Base-by-base conservation (phyloP, 768 basidiomycete genomes). In the Tulasnella sp. region DNA sequence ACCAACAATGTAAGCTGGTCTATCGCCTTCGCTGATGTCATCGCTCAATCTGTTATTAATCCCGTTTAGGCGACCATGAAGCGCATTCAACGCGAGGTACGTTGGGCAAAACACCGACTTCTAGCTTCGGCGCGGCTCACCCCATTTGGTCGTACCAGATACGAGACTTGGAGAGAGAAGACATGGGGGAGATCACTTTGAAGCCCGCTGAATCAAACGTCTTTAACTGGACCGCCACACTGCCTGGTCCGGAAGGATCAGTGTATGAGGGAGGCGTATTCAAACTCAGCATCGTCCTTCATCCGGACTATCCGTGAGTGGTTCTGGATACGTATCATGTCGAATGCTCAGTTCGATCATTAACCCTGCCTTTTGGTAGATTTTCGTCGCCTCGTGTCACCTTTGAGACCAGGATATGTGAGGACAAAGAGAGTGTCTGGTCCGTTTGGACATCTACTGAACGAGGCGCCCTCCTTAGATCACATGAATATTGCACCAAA, bases 221-320 rank as follows among this genome's bases (percentile, higher is more conserved):
- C 76, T 91, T 91, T 82, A 81, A 88, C 37, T 95, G 94, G 94
- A 88, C 86, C 75, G 94, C 91, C 9, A 87, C 89, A 57, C 90
- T 95, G 76, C 93, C 93, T 10, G 94, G 94, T 0, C 94, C 94
- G 1, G 88, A 92, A 81, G 93, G 92, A 23, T 93, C 92, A 79
- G 87, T 91, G 0, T 95, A 95, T 81, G 93, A 94, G 81, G 91
- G 92, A 0, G 94, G 81, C 0, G 83, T 91, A 20, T 95, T 93
- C 81, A 83, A 89, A 48, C 85, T 93, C 15, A 89, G 91, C 69
- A 89, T 95, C 18, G 82, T 84, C 10, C 86, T 96, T 18, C 88
- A 90, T 2, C 80, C 84, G 2, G 94, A 96, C 84, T 96, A 96
- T 82, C 94, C 94, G 93, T 80, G 67, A 32, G 80, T 94, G 82